These are phyloP conservation scores for Paraphaeosphaeria minitans DNA, from an alignment of 2,329 filamentous ascomycete genomes.

Conservation along the genomic window DNA sequence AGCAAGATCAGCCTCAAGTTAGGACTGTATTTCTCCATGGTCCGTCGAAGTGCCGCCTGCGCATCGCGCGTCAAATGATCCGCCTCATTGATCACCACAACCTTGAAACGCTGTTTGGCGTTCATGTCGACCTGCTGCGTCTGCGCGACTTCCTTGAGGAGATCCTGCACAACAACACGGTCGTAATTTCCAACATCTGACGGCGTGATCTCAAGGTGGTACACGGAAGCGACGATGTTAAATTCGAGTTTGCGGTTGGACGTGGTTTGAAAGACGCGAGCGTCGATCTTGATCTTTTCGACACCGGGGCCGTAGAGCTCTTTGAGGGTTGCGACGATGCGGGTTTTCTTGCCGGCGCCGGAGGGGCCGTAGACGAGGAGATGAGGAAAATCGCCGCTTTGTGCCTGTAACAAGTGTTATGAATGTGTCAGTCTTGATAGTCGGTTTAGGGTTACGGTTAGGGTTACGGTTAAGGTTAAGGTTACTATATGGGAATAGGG, in stretches of 20 bases:
- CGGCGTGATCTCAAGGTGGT: constrained; percentile 97
- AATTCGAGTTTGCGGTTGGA: constrained; percentile 98
- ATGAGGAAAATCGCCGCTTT: constrained; percentile 97
- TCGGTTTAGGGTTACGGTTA: not conserved
- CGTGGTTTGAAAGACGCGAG: constrained; percentile 92
- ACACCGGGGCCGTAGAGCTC: constrained; percentile 94
- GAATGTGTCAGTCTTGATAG: not conserved
- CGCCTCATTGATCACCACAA: constrained; percentile 98
- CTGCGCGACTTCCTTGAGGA: constrained; percentile 96
- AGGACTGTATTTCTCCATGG: constrained; percentile 99
- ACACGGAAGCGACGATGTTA: constrained; percentile 96
- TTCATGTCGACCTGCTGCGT: constrained; percentile 97
- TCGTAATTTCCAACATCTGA: constrained; percentile 97
- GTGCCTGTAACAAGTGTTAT: constrained; percentile 64
- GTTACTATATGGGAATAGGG: not conserved
- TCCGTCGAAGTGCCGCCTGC: constrained; percentile 89
- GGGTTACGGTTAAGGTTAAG: not conserved
- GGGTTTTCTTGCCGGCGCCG: constrained; percentile 95
- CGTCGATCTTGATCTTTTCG: constrained; percentile 99
- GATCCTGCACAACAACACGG: constrained; percentile 90
- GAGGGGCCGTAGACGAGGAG: constrained; percentile 96
- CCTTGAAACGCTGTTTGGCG: constrained; percentile 93
- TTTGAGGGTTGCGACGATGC: constrained; percentile 92
- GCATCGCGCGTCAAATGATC: constrained; percentile 93
- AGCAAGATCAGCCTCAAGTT: constrained; percentile 90